Evolutionary conservation across 345 rosid species (phyloP), one percentile per base, ranked within the genome.

Genomic region (Boechera retrofracta): DNA sequence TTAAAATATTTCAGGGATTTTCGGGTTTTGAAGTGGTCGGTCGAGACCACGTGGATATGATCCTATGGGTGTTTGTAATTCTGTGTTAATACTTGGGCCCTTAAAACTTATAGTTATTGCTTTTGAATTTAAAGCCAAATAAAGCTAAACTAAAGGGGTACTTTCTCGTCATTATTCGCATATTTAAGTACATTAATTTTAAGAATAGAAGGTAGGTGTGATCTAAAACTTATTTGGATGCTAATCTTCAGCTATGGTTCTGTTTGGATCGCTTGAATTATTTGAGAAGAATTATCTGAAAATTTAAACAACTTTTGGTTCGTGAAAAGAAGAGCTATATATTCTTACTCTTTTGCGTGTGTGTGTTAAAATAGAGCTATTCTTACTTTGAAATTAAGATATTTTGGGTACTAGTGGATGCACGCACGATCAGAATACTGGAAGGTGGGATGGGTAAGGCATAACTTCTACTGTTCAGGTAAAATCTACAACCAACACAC

Each of bases 1-100:
- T 77, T 77, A 39, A 45, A 69, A 16, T 64, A 71, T 55, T 28
- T 63, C 60, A 71, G 53, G 53, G 72, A 42, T 44, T 64, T 77
- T 71, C 1, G 72, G 60, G 36, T 36, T 64, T 36, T 66, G 75
- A 64, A 77, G 13, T 77, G 76, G 80, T 77, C 80, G 80, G 80
- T 70, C 66, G 76, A 77, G 76, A 71, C 76, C 80, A 77, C 72
- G 76, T 77, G 76, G 80, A 64, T 16, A 31, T 77, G 66, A 75
- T 71, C 76, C 36, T 77, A 15, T 71, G 54, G 80, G 9, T 64
- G 69, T 64, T 64, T n/a, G 39, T 45, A 57, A 57, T 32, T 73
- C 24, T 42, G 55, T 51, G 51, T 36, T 72, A 21, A 8, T 52
- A 52, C 4, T 21, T 9, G 56, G 56, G 29, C 0, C 29, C 56